Conservation (phyloP, 352 stramenopile genomes). For the Globisporangium takayamanum region DNA sequence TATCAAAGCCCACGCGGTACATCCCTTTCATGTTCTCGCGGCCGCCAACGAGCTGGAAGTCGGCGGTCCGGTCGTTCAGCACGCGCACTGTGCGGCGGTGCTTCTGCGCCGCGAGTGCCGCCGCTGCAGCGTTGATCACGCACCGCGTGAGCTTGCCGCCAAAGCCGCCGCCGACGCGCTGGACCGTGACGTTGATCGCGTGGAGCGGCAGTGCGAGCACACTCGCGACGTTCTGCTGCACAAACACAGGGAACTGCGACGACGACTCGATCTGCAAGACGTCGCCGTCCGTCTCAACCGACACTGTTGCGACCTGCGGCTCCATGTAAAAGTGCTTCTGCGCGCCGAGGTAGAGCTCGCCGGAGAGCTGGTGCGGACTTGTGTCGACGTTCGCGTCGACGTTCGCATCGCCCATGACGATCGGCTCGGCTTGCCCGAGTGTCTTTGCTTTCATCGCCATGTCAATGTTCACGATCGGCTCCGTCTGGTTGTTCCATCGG, state of each 20-base stretch:
- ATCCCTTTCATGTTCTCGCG: constrained; percentile 92
- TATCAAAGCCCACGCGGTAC: constrained; percentile 88
- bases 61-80: constrained; percentile 89
- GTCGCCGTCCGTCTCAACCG: constrained; percentile 70
- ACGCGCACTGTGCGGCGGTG: constrained; percentile 88
- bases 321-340: constrained; percentile 97
- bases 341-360: constrained; percentile 84
- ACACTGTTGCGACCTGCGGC: constrained; percentile 79
- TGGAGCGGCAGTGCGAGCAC: constrained; percentile 87
- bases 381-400: constrained; percentile 70
- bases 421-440: constrained; percentile 63
- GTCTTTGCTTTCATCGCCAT: constrained; percentile 25
- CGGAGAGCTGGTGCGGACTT: constrained; percentile 89
- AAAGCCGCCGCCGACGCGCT: constrained; percentile 95
- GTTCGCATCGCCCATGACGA: constrained; percentile 71
- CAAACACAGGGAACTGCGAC: constrained; percentile 92
- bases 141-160: constrained; percentile 95
- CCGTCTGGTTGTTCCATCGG: constrained; percentile 23
- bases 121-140: constrained; percentile 88
- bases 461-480: constrained; percentile 31
- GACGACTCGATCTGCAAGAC: constrained; percentile 89
- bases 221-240: constrained; percentile 83
- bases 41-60: constrained; percentile 92
- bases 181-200: constrained; percentile 89
- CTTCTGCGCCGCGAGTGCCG: constrained; percentile 86